Conservation (phyloP, 345 rosid genomes). For the Raphanus sativus region DNA sequence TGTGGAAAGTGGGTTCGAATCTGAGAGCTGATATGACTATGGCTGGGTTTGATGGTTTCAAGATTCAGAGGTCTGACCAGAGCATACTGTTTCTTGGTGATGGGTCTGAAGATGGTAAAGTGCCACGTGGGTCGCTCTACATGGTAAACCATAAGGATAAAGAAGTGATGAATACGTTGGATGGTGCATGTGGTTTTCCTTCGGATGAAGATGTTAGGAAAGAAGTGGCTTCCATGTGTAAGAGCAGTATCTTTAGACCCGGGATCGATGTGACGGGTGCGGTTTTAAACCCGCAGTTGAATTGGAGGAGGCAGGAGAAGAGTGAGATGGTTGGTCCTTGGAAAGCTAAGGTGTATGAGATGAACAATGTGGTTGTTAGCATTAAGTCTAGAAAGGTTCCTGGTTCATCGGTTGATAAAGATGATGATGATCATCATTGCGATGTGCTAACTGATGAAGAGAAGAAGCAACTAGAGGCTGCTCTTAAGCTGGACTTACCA, state of each 20-base stretch:
- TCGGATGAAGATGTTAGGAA: conserved; percentile 84
- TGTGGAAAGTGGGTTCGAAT: conserved; percentile 93
- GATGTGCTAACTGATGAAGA: conserved; percentile 85
- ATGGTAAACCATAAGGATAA: conserved; percentile 93
- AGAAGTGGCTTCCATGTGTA: conserved; percentile 89
- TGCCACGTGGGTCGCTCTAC: conserved; percentile 75
- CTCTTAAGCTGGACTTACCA: conserved; percentile 74
- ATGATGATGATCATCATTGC: conserved; percentile 59
- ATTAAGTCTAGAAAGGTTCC: conserved; percentile 90
- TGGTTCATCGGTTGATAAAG: conserved; percentile 78
- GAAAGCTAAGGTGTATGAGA: conserved; percentile 95
- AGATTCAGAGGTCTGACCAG: conserved; percentile 89
- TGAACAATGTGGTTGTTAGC: conserved; percentile 96
- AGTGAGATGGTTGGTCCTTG: conserved; percentile 84
- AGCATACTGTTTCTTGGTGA: conserved; percentile 90
- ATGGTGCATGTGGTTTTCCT: conserved; percentile 77
- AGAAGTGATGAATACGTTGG: conserved; percentile 91
- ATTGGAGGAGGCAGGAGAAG: conserved; percentile 96
- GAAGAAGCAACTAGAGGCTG: conserved; percentile 82
- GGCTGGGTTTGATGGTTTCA: conserved; percentile 93
- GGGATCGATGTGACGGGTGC: conserved; percentile 96
- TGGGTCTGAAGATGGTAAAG: conserved; percentile 79
- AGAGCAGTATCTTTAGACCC: conserved; percentile 87
- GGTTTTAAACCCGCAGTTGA: conserved; percentile 77
- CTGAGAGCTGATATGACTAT: conserved; percentile 94